Conservation (phyloP, 805 yeast genomes). For the Metschnikowia similis region DNA sequence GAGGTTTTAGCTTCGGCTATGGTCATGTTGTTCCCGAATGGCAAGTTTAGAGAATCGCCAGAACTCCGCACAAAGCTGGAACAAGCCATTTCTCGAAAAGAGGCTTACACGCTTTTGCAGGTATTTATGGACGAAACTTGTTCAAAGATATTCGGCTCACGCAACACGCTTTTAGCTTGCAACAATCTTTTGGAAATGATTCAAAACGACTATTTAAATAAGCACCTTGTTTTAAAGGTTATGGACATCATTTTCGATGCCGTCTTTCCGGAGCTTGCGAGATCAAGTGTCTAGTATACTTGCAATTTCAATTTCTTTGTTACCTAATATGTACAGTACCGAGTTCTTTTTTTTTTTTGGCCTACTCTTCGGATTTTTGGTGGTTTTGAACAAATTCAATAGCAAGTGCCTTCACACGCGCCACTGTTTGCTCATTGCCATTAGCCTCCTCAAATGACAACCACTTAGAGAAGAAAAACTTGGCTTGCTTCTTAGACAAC, state of each 20-base stretch:
- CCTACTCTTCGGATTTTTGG: constrained; percentile 12
- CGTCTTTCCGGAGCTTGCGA: constrained; percentile 27
- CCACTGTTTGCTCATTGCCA: constrained; percentile 65
- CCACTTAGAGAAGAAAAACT: constrained; percentile 93
- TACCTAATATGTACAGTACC: neutral
- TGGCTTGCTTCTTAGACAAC: constrained; percentile 82
- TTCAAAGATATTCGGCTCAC: constrained; percentile 68
- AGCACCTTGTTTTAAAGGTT: constrained; percentile 55
- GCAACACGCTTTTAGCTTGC: constrained; percentile 62
- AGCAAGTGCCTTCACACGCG: constrained; percentile 88
- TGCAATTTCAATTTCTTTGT: neutral
- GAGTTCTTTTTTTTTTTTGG: neutral
- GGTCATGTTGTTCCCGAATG: constrained; percentile 38
- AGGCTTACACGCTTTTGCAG: constrained; percentile 54
- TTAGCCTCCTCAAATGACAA: constrained; percentile 67
- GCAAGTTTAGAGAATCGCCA: constrained; percentile 46
- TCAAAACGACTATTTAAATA: constrained; percentile 69
- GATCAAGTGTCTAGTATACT: neutral
- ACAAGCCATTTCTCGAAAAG: constrained; percentile 49
- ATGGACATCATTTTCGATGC: constrained; percentile 55
- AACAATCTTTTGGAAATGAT: constrained; percentile 56
- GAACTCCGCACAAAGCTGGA: constrained; percentile 47
- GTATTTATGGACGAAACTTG: constrained; percentile 59
- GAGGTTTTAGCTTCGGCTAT: constrained; percentile 26
- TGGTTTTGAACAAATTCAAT: constrained; percentile 58